These are phyloP conservation scores for Entomortierella beljakovae DNA, from an alignment of 192 early-diverging fungal genomes.

Conservation along the genomic window DNA sequence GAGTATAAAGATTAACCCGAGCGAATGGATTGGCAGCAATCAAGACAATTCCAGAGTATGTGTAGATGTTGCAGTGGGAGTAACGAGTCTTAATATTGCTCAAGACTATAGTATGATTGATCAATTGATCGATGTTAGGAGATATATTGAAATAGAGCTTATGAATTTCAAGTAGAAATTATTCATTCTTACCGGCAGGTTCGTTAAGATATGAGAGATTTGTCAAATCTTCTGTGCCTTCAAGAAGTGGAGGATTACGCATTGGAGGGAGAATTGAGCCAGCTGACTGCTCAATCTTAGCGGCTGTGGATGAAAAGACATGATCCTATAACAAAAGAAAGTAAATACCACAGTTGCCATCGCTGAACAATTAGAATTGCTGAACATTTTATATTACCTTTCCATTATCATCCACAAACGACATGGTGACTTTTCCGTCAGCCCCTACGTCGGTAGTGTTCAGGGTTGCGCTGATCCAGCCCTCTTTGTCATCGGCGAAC, in stretches of 20 bases:
- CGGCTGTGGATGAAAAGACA: conserved; percentile 77
- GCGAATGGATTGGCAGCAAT: conserved; percentile 98
- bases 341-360: background rate
- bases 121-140: background rate
- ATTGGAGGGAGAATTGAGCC: conserved; percentile 88
- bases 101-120: conserved; percentile 72
- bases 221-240: conserved; percentile 92
- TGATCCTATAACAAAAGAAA: conserved; percentile 63
- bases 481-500: conserved; percentile 90
- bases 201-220: conserved; percentile 96
- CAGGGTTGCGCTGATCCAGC: conserved; percentile 84
- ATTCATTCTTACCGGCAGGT: conserved; percentile 66
- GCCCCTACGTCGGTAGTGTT: conserved; percentile 63
- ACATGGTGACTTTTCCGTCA: conserved; percentile 68
- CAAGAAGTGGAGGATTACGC: conserved; percentile 91
- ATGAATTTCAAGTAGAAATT: background rate
- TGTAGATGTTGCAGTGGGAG: conserved; percentile 95
- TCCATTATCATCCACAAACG: conserved; percentile 69
- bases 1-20: conserved; percentile 87
- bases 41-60: conserved; percentile 99
- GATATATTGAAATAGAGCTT: background rate
- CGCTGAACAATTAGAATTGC: background rate
- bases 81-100: conserved; percentile 94
- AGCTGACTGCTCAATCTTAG: conserved; percentile 74
- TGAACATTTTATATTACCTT: conserved; percentile 56